Conservation (phyloP, 2,329 filamentous ascomycete species). For the Ophioceras dolichostomum region DNA sequence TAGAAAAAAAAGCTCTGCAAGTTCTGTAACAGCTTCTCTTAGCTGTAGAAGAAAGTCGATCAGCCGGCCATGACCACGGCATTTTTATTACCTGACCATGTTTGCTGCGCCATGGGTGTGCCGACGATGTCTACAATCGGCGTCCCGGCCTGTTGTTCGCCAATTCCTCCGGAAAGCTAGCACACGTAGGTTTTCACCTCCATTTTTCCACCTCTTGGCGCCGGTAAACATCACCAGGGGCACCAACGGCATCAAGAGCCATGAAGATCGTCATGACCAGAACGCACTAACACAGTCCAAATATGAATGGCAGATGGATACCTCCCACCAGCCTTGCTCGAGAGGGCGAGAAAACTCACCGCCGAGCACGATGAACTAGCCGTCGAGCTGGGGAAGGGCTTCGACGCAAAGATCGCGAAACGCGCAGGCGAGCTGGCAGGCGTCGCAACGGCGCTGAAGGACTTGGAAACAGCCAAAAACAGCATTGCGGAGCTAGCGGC, state of each 20-base stretch:
- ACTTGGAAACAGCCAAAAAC: slow-evolving; percentile 42
- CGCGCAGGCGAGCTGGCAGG: slow-evolving; percentile 48
- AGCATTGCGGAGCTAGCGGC: slow-evolving; percentile 40
- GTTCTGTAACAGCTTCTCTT: no score
- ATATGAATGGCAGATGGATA: slow-evolving; percentile 15
- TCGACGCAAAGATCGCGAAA: slow-evolving; percentile 45
- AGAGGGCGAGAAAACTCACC: slow-evolving; percentile 44
- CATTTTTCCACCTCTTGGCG: no score
- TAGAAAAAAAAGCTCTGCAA: no score
- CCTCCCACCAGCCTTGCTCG: slow-evolving; percentile 43
- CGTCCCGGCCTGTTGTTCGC: slow-evolving; percentile 15
- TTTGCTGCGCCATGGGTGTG: slow-evolving; percentile 37
- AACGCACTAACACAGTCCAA: no score
- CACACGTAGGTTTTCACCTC: slow-evolving; percentile 23
- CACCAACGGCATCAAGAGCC: no score
- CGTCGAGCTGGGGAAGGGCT: slow-evolving; percentile 35
- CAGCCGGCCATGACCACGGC: no score
- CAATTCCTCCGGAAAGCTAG: slow-evolving; percentile 28
- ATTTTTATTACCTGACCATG: slow-evolving; percentile 19
- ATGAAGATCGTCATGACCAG: no score
- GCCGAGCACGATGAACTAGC: slow-evolving; percentile 45
- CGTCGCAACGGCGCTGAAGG: slow-evolving; percentile 43
- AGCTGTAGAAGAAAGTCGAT: no score
- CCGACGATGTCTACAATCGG: slow-evolving; percentile 31
- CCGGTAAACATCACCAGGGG: no score